Conservation (phyloP, 371 early-diverging fungal genomes). For the Entomophthora muscae region DNA sequence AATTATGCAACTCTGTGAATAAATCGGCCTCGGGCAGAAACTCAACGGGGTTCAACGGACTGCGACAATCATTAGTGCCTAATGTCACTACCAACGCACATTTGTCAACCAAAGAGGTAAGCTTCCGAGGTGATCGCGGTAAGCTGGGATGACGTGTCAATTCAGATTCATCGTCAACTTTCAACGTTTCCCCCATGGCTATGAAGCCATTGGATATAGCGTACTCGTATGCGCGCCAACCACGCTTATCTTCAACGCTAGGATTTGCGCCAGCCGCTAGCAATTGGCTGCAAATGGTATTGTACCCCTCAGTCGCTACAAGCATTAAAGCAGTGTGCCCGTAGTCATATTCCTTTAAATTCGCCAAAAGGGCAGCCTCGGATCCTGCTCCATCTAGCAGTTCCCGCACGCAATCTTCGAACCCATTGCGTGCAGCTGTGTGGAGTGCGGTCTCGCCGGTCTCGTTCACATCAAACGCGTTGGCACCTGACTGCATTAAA, state of each 20-base stretch:
- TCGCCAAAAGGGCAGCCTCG: neutral
- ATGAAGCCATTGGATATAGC: conserved; percentile 28
- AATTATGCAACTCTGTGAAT: conserved; percentile 18
- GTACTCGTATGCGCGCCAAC: conserved; percentile 17
- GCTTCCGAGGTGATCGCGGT: conserved; percentile 10
- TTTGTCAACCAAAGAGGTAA: conserved; percentile 41
- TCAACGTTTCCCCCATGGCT: conserved; percentile 1
- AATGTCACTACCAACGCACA: conserved; percentile 43
- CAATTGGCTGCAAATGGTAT: neutral
- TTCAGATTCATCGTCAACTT: neutral
- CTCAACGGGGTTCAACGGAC: conserved; percentile 18
- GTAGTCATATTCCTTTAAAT: neutral
- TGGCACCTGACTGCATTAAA: conserved; percentile 29
- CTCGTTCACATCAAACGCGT: conserved; percentile 31
- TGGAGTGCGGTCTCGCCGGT: conserved; percentile 45
- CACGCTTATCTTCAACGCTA: conserved; percentile 8
- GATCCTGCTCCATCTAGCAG: conserved; percentile 18
- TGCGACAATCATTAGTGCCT: conserved; percentile 45
- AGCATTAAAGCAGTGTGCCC: neutral
- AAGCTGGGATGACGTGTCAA: conserved; percentile 9
- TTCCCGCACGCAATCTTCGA: conserved; percentile 26
- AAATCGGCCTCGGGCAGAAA: conserved; percentile 15
- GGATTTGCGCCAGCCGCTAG: neutral
- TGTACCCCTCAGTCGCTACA: conserved; percentile 11
- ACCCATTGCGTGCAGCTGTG: conserved; percentile 32